Base-by-base conservation (phyloP, 2,329 filamentous ascomycete genomes). In the Venturia carpophila region DNA sequence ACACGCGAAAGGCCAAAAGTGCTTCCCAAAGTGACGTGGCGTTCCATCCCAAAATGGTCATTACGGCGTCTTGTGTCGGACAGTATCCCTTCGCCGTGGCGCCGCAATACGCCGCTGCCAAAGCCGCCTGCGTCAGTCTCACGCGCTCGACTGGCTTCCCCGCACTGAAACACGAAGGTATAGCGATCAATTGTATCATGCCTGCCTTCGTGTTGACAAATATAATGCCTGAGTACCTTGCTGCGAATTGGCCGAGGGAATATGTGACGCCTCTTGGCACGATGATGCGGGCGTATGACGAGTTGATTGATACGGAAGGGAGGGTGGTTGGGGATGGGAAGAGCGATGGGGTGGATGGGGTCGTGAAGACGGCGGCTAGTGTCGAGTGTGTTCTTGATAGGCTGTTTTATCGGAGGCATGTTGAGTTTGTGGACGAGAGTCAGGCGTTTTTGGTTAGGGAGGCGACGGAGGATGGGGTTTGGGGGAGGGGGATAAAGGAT, bases 211-310 rank as follows among this genome's bases (percentile, higher is more conserved):
- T 77, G 5, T 69, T 71, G 15, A 77, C 75, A 7, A 69, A 69
- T 24, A 66, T 77, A 37, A 71, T 71, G 24, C 73, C 74, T 0
- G 66, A 68, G 17, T 66, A 70, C 9, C 52, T 76, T 1, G 65
- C 68, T 3, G 68, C 67, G 9, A 49, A 69, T 42, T 75, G 71
- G 68, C 74, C 74, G 9, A 69, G 69, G 60, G 71, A 73, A 43
- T 71, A 72, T 41, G 69, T 76, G 42, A 77, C 75, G 39, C 74
- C 75, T 0, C 68, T 77, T 67, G 70, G 67, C 11, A 76, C 75
- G 4, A 70, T 73, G 19, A 62, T 75, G 13, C 72, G 72, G 52
- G 74, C 74, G 1, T 73, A 72, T 65, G 73, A 75, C 60, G 71
- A 61, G 7, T 27, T 61, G n/a, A 42, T 61, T 19, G 60, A 61